phyloP scores from a whole-genome alignment of 2,329 filamentous ascomycete genomes.

The Bimuria novae-zelandiae region DNA sequence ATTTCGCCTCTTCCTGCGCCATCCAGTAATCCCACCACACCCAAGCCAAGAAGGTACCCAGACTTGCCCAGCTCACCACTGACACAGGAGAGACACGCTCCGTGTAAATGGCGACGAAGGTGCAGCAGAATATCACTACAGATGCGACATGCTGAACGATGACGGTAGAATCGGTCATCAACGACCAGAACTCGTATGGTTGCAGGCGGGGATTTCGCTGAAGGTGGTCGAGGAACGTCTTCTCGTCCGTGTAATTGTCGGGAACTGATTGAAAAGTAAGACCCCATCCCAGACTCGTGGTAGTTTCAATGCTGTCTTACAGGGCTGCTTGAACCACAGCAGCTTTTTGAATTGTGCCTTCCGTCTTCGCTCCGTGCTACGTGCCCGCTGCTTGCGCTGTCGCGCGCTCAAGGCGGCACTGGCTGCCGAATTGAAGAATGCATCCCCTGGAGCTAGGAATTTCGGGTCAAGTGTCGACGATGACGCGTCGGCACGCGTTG shows the following conservation, averaged over 20 bases:
- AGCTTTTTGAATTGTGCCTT: conserved; percentile 90
- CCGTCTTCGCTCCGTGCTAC: conserved; percentile 69
- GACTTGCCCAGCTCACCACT: conserved; percentile 82
- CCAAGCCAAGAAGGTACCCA: conserved; percentile 86
- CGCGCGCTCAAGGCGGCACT: conserved; percentile 25
- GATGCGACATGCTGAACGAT: conserved; percentile 97
- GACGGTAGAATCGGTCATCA: conserved; percentile 92
- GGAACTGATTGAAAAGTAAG: conserved; percentile 75
- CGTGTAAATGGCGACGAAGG: conserved; percentile 88
- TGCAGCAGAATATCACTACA: conserved; percentile 91
- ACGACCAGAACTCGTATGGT: conserved; percentile 97
- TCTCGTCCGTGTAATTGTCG: conserved; percentile 98
- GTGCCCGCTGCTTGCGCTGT: conserved; percentile 58
- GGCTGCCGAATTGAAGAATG: conserved; percentile 67
- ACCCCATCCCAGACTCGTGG: no score
- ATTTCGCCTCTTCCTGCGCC: conserved; percentile 65
- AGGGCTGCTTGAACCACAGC: conserved; percentile 96
- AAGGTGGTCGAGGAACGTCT: conserved; percentile 93
- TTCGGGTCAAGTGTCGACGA: conserved; percentile 25
- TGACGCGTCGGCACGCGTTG: conserved; percentile 9
- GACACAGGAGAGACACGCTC: conserved; percentile 87
- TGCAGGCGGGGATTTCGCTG: conserved; percentile 92
- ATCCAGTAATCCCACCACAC: conserved; percentile 91
- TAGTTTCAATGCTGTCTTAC: no score
- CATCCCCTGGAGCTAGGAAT: conserved; percentile 82